Base-by-base conservation (phyloP, 768 basidiomycete genomes). In the Hygrophoropsis aurantiaca region DNA sequence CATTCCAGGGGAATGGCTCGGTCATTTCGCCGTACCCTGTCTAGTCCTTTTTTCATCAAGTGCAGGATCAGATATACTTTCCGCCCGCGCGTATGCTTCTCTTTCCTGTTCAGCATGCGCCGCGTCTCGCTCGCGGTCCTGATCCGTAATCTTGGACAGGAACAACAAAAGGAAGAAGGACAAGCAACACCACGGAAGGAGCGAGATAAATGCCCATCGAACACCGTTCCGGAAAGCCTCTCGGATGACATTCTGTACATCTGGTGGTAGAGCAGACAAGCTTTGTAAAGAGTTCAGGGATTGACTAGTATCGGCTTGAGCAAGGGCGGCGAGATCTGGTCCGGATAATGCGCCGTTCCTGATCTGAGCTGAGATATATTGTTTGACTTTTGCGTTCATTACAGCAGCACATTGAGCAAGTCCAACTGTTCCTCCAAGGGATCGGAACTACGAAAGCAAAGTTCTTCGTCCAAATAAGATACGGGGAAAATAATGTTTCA, bases 331-430 rank as follows among this genome's bases (percentile, higher is more conserved):
- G 1, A 55, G 52, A 27, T 64, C 64, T 9, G 50, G 24, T n/a
- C 55, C 38, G 2, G 66, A 53, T 43, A 72, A 42, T 23, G 52
- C 42, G 40, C 70, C 71, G 7, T 66, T 62, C 9, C 11, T 18
- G 36, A 68, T 48, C 30, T 59, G 52, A 24, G 46, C 30, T 23
- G 44, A 48, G 56, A 75, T 51, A 48, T 57, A 57, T 26, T 43
- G 9, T 23, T 51, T 52, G 41, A 72, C 72, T 51, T 69, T 72
- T 27, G 63, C 56, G 56, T 71, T 67, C 36, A 75, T 57, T 10
- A 75, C 68, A 13, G 74, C 67, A 20, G 66, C 60, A 49, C 72
- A 72, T 49, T 75, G 73, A 2, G 74, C 73, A 18, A 74, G 65
- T 37, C 73, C 73, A 38, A 74, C 60, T 1, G 72, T 73, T 18